phyloP scores from a whole-genome alignment of 495 filamentous ascomycete genomes.

The Poronia punctata region DNA sequence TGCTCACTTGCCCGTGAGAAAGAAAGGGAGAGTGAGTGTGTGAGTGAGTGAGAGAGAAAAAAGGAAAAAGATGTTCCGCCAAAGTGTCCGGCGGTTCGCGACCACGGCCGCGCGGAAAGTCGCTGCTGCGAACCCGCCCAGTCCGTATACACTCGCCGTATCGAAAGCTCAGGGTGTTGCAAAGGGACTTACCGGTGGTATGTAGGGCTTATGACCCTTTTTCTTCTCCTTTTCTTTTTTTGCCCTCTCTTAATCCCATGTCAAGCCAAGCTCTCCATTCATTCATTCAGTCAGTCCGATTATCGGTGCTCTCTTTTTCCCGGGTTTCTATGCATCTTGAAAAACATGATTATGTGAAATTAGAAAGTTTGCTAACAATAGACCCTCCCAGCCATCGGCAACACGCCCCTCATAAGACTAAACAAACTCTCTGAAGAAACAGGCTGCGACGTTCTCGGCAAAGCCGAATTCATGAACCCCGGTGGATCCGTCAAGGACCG shows the following conservation, averaged over 20 bases:
- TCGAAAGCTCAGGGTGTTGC: constrained; percentile 79
- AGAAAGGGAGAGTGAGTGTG: no score
- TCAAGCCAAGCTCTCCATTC: no score
- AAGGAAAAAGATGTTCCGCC: constrained; percentile 42
- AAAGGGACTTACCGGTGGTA: constrained; percentile 83
- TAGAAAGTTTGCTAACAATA: neutral
- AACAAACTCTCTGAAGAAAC: constrained; percentile 85
- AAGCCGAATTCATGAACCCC: constrained; percentile 98
- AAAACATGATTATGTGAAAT: neutral
- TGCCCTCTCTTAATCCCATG: neutral
- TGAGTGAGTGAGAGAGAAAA: neutral
- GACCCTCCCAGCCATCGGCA: constrained; percentile 73
- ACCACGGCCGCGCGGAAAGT: constrained; percentile 39
- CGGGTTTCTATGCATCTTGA: neutral
- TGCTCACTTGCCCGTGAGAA: no score
- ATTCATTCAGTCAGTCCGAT: no score
- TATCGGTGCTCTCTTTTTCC: no score
- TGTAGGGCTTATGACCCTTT: constrained; percentile 3
- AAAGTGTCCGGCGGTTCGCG: constrained; percentile 42
- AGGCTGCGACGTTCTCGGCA: constrained; percentile 89
- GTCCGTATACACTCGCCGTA: constrained; percentile 40
- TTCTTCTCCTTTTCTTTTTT: neutral
- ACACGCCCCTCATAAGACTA: constrained; percentile 88
- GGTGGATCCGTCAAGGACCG: constrained; percentile 96
- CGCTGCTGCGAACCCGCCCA: constrained; percentile 22